These are phyloP conservation scores for Boletus pseudo-olivaceus DNA, from an alignment of 768 basidiomycete genomes.

Conservation along the genomic window DNA sequence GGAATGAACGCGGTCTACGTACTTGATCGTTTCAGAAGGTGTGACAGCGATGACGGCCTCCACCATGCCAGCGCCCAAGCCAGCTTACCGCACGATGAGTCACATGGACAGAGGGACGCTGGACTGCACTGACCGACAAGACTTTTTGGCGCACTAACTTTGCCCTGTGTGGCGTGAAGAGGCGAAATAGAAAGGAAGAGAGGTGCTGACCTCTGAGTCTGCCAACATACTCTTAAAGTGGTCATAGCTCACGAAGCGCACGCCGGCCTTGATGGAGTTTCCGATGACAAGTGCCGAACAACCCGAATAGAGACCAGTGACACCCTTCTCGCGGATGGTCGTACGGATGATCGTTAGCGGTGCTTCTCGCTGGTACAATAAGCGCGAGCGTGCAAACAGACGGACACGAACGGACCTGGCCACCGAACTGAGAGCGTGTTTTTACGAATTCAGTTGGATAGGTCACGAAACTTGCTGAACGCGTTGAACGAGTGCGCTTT, in stretches of 20 bases:
- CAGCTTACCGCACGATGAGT: slow-evolving; percentile 43
- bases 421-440: slow-evolving; percentile 89
- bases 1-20: slow-evolving; percentile 21
- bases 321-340: slow-evolving; percentile 72
- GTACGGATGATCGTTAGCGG: slow-evolving; percentile 71
- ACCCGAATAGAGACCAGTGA: slow-evolving; percentile 89
- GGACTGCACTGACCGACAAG: slow-evolving; percentile 55
- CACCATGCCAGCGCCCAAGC: slow-evolving; percentile 83
- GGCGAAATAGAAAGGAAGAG: background rate
- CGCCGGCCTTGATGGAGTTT: slow-evolving; percentile 92
- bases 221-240: slow-evolving; percentile 82
- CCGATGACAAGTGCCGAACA: slow-evolving; percentile 87
- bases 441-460: slow-evolving; percentile 93
- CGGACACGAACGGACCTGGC: slow-evolving; percentile 45
- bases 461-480: slow-evolving; percentile 65
- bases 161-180: slow-evolving; percentile 55
- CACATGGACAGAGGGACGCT: background rate
- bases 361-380: slow-evolving; percentile 49
- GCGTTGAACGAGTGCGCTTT: slow-evolving; percentile 26
- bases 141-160: slow-evolving; percentile 83
- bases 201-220: slow-evolving; percentile 69
- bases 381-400: background rate
- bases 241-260: slow-evolving; percentile 94
- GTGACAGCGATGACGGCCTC: slow-evolving; percentile 95
- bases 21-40: slow-evolving; percentile 99